Evolutionary conservation across 2,329 filamentous ascomycete genomes (phyloP).

Genomic region (Calonectria pseudoreteaudii): DNA sequence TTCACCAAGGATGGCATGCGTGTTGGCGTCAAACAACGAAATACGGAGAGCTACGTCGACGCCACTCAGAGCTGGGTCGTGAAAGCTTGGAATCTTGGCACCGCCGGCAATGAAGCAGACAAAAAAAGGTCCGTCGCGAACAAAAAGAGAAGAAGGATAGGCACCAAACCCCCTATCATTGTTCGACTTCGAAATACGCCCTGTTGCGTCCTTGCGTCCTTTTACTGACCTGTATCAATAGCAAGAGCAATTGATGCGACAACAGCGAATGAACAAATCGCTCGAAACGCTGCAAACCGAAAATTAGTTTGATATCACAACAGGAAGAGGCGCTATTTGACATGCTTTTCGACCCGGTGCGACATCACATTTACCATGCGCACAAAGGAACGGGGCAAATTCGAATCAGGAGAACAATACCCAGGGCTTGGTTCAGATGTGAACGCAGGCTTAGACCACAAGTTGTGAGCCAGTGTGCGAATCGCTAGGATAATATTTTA

Average conservation of each 20-base stretch:
- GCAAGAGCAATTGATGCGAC: conserved; percentile 38
- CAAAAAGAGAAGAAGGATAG: no score
- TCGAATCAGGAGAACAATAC: neutral
- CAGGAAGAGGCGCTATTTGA: neutral
- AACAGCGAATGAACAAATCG: neutral
- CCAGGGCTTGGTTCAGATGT: neutral
- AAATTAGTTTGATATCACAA: neutral
- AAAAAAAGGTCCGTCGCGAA: conserved; percentile 18
- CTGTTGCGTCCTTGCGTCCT: neutral
- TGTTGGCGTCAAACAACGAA: conserved; percentile 77
- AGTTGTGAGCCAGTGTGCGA: neutral
- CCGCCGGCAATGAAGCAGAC: conserved; percentile 34
- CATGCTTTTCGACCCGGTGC: neutral
- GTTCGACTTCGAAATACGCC: neutral
- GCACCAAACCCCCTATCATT: neutral
- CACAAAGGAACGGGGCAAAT: neutral
- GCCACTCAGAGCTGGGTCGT: conserved; percentile 77
- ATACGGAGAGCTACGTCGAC: conserved; percentile 79
- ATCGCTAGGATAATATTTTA: neutral
- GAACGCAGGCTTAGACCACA: neutral
- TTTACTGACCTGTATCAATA: conserved; percentile 30
- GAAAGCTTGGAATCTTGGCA: conserved; percentile 73
- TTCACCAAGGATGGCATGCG: conserved; percentile 81
- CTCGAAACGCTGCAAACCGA: neutral
- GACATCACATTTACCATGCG: neutral